These are phyloP conservation scores for Nemania diffusa DNA, from an alignment of 2,329 filamentous ascomycete genomes.

Conservation along the genomic window DNA sequence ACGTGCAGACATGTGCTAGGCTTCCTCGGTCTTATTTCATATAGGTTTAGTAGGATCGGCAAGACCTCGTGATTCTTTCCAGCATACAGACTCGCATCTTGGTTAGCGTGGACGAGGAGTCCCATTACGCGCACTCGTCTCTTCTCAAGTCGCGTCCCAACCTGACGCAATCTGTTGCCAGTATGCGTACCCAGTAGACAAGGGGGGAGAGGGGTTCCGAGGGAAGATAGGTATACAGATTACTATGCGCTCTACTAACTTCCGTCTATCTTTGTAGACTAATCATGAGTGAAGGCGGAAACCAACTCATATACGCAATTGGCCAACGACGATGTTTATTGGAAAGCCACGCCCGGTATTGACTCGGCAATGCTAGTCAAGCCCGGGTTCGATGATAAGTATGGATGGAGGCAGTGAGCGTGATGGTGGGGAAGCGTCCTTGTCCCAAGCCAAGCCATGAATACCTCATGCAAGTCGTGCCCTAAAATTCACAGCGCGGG, in stretches of 20 bases:
- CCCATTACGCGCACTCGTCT: slow-evolving; percentile 8
- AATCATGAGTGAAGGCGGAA: slow-evolving; percentile 8
- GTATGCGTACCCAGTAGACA: no score
- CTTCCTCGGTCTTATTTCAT: not conserved
- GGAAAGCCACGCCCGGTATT: slow-evolving; percentile 18
- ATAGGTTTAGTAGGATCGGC: not conserved
- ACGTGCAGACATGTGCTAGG: no score
- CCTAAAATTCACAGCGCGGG: slow-evolving; percentile 19
- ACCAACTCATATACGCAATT: slow-evolving; percentile 20
- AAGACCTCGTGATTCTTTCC: slow-evolving; percentile 11
- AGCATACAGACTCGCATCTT: not conserved
- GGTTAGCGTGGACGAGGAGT: slow-evolving; percentile 2
- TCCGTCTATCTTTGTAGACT: not conserved
- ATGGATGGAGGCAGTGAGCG: not conserved
- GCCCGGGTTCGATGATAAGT: slow-evolving; percentile 11
- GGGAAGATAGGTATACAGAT: slow-evolving; percentile 6
- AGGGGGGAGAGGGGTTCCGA: not conserved
- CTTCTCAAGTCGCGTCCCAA: slow-evolving; percentile 16
- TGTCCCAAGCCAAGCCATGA: slow-evolving; percentile 20
- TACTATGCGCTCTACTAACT: not conserved
- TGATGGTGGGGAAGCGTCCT: slow-evolving; percentile 13
- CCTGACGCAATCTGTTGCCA: slow-evolving; percentile 9
- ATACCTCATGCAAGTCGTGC: slow-evolving; percentile 29
- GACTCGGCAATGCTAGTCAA: slow-evolving; percentile 30
- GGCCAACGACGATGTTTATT: slow-evolving; percentile 13